A percentile compares a stretch with the other conserved stretches of the same genome.
These are phyloP conservation scores for Amphichorda felina DNA, from an alignment of 2,329 filamentous ascomycete genomes.

Conservation along the genomic window DNA sequence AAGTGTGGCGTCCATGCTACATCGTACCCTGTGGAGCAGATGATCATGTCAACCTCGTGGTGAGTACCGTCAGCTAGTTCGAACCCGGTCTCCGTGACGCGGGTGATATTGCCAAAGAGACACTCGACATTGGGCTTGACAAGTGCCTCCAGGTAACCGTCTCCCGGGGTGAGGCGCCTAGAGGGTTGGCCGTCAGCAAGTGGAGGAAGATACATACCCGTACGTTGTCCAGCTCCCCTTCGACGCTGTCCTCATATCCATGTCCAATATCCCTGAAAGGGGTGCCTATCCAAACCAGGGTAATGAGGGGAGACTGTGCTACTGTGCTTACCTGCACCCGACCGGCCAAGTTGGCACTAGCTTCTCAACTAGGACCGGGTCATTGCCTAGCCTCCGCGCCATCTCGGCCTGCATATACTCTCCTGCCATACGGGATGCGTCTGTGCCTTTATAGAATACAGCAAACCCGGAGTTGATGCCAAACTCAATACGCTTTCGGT, in stretches of 20 bases:
- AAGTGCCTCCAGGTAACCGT: slow-evolving; percentile 29
- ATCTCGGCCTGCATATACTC: not conserved
- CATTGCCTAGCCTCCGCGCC: not conserved
- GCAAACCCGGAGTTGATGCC: slow-evolving; percentile 28
- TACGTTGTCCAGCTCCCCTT: too few relatives aligned
- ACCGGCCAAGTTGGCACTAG: too few relatives aligned
- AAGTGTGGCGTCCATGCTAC: slow-evolving; percentile 37
- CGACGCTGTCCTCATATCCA: too few relatives aligned
- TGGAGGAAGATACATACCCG: too few relatives aligned
- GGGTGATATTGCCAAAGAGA: slow-evolving; percentile 23
- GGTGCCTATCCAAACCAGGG: too few relatives aligned
- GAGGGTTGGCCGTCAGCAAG: too few relatives aligned
- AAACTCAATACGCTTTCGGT: slow-evolving; percentile 28
- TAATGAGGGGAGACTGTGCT: slow-evolving; percentile 25
- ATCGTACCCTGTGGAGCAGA: slow-evolving; percentile 34
- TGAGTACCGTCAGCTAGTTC: slow-evolving; percentile 14
- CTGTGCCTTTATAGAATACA: slow-evolving; percentile 27
- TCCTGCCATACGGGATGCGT: too few relatives aligned
- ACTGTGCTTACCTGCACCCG: too few relatives aligned
- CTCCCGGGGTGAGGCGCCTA: slow-evolving; percentile 27
- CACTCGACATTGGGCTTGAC: slow-evolving; percentile 29
- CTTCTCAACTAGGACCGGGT: too few relatives aligned
- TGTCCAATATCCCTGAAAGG: too few relatives aligned
- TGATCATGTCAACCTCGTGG: slow-evolving; percentile 17
- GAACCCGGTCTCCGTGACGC: slow-evolving; percentile 19